A percentile compares a stretch with the other conserved stretches of the same genome.
phyloP scores from a whole-genome alignment of 306 rosid species.

The Ormosia emarginata region DNA sequence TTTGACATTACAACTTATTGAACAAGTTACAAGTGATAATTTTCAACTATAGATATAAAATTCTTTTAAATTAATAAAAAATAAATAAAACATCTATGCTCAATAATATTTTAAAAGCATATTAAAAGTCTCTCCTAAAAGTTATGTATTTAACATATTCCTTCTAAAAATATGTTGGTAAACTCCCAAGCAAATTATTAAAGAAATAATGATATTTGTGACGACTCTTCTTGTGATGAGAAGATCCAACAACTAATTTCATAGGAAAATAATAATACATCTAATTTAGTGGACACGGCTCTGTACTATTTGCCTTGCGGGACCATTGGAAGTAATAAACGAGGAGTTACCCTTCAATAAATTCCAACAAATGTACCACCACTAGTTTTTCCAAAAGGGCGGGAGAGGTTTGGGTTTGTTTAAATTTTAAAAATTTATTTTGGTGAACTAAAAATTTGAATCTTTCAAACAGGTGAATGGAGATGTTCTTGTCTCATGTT shows the following conservation, averaged over 20 bases:
- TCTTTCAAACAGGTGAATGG: not conserved
- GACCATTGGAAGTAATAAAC: not conserved
- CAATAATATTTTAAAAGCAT: too few relatives aligned
- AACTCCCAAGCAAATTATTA: not conserved
- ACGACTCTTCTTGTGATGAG: not conserved
- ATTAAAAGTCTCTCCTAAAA: too few relatives aligned
- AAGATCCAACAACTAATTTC: not conserved
- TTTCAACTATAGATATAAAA: too few relatives aligned
- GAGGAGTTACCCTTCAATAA: not conserved
- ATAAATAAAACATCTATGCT: too few relatives aligned
- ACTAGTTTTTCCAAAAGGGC: not conserved
- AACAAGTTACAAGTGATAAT: too few relatives aligned
- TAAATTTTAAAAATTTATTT: not conserved
- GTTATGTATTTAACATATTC: too few relatives aligned
- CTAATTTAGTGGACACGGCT: not conserved
- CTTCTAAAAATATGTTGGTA: not conserved
- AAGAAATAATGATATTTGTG: not conserved
- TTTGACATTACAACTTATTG: too few relatives aligned
- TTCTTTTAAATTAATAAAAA: too few relatives aligned
- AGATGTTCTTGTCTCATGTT: not conserved
- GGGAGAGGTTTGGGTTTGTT: not conserved
- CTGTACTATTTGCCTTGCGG: not conserved
- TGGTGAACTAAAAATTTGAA: not conserved
- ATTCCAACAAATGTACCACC: not conserved
- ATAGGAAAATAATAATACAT: not conserved